Conservation (phyloP, 2,329 filamentous ascomycete genomes). For the Xylariaceae sp. region DNA sequence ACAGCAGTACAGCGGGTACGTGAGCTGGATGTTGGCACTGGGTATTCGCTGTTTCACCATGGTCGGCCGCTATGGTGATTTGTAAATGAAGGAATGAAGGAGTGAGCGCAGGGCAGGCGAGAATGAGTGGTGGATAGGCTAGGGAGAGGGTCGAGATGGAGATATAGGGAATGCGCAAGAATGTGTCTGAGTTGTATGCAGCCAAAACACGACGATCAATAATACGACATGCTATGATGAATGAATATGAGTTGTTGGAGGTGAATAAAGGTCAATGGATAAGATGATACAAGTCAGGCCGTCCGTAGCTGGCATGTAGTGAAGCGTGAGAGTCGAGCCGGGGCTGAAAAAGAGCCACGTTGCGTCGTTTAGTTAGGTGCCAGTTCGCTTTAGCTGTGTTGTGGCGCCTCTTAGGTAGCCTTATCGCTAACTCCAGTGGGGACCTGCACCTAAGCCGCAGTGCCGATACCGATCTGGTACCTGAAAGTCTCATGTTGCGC, state of each 20-base stretch:
- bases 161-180: background rate
- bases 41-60: slow-evolving; percentile 35
- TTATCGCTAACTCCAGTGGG: background rate
- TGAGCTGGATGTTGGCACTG: slow-evolving; percentile 60
- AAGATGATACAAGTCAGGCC: no score
- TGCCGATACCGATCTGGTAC: background rate
- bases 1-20: slow-evolving; percentile 80
- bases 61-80: slow-evolving; percentile 21
- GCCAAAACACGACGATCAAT: background rate
- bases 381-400: background rate
- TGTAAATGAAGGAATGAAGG: slow-evolving; percentile 7
- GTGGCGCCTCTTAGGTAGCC: background rate
- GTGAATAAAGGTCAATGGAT: background rate
- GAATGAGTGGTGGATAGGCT: background rate
- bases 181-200: background rate
- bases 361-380: background rate
- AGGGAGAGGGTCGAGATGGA: background rate
- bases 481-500: background rate
- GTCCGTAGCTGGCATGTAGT: background rate
- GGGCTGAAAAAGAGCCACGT: background rate
- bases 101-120: slow-evolving; percentile 3
- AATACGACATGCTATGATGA: background rate
- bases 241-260: background rate
- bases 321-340: background rate
- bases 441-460: background rate